These are phyloP conservation scores for Mortierella sp. DNA, from an alignment of 371 early-diverging fungal genomes.

Conservation along the genomic window DNA sequence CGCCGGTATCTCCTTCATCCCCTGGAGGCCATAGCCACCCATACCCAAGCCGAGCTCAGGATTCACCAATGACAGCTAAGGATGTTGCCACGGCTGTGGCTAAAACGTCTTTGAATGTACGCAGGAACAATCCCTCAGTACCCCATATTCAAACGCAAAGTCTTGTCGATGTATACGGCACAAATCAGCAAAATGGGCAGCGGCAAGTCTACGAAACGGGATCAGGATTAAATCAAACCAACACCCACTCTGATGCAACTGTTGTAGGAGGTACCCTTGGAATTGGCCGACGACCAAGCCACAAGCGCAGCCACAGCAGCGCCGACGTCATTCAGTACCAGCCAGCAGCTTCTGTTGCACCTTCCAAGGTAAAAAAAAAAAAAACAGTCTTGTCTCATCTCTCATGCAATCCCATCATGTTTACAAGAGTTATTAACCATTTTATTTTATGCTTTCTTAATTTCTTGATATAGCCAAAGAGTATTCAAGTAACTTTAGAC, in stretches of 20 bases:
- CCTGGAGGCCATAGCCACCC: conserved; percentile 30
- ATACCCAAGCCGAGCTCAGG: conserved; percentile 13
- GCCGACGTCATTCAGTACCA: conserved; percentile 47
- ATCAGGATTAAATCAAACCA: conserved; percentile 7
- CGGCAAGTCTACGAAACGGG: conserved; percentile 14
- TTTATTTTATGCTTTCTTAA: background rate
- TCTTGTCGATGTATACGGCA: conserved; percentile 18
- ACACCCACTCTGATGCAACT: conserved; percentile 33
- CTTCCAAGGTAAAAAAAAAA: conserved; percentile 22
- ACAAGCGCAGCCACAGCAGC: conserved; percentile 48
- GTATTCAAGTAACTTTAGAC: conserved; percentile 69
- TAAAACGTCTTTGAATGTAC: conserved; percentile 30
- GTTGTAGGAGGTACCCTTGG: conserved; percentile 53
- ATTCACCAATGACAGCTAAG: conserved; percentile 10
- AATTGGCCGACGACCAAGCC: conserved; percentile 42
- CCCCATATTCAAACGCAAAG: conserved; percentile 52
- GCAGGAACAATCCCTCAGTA: conserved; percentile 45
- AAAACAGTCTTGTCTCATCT: background rate
- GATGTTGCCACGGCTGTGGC: conserved; percentile 13
- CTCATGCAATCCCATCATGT: background rate
- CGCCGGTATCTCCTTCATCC: conserved; percentile 57
- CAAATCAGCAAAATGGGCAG: conserved; percentile 16
- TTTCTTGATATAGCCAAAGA: conserved; percentile 44
- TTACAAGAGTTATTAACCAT: background rate
- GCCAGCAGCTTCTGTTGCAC: conserved; percentile 24